These are phyloP conservation scores for Suillus clintonianus DNA, from an alignment of 768 basidiomycete species.

Conservation along the genomic window DNA sequence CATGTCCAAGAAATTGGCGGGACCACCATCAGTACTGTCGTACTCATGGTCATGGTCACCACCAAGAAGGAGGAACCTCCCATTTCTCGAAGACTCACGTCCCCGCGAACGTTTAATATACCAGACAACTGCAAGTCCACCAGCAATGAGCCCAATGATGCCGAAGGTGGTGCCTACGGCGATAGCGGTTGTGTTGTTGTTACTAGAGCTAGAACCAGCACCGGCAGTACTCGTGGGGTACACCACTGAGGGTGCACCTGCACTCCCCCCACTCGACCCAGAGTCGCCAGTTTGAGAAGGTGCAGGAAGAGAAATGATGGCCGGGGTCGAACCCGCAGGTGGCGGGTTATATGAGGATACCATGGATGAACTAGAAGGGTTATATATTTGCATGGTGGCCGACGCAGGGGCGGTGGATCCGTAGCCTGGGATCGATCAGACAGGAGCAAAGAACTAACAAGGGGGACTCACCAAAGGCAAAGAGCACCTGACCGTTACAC, in stretches of 20 bases:
- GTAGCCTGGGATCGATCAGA: conserved; percentile 26
- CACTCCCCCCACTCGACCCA: conserved; percentile 5
- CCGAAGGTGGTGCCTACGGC: conserved; percentile 66
- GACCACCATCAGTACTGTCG: conserved; percentile 8
- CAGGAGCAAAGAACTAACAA: not conserved
- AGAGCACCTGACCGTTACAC: conserved; percentile 62
- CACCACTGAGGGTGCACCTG: conserved; percentile 10
- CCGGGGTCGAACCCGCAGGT: conserved; percentile 28
- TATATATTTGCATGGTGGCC: conserved; percentile 55
- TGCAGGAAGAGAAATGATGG: conserved; percentile 35
- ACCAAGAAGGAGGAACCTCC: conserved; percentile 20
- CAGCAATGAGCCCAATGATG: conserved; percentile 51
- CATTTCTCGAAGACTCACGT: conserved; percentile 4
- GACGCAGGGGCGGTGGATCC: conserved; percentile 43
- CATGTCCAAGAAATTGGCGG: not conserved
- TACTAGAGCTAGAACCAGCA: conserved; percentile 18
- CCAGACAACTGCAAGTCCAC: conserved; percentile 42
- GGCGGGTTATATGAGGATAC: conserved; percentile 44
- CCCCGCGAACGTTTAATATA: conserved; percentile 41
- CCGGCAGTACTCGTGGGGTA: conserved; percentile 10
- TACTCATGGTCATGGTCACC: conserved; percentile 24
- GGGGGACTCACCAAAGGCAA: conserved; percentile 69
- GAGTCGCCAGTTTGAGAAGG: conserved; percentile 33
- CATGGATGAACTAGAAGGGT: conserved; percentile 37
- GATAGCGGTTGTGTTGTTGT: conserved; percentile 44